A percentile compares a stretch with the other conserved stretches of the same genome.
These are phyloP conservation scores for Nicotiana noctiflora DNA, from an alignment of 257 asterid species.

Conservation along the genomic window DNA sequence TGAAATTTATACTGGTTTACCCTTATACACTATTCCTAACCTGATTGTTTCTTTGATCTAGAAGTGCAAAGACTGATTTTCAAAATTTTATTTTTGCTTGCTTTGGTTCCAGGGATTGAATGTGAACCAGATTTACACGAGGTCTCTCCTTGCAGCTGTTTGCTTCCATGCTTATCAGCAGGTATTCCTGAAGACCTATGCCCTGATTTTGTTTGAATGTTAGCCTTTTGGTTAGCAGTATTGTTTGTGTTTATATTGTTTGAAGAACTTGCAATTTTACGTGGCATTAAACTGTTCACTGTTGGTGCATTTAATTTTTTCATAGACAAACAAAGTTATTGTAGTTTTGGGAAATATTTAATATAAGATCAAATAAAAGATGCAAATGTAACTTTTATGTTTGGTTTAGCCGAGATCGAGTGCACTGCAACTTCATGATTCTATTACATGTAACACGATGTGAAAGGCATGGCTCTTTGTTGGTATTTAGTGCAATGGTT, in stretches of 20 bases:
- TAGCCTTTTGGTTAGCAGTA: neutral
- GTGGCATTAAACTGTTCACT: too few relatives aligned
- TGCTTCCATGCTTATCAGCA: constrained; percentile 95
- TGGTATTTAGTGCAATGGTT: neutral
- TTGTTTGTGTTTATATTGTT: too few relatives aligned
- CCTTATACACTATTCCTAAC: neutral
- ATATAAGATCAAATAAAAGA: too few relatives aligned
- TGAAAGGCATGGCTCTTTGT: constrained; percentile 1
- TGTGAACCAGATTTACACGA: constrained; percentile 48
- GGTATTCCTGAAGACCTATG: constrained; percentile 26
- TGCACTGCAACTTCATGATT: neutral
- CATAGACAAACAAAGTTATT: too few relatives aligned
- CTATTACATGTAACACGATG: neutral
- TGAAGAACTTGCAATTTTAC: too few relatives aligned
- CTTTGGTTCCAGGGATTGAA: constrained; percentile 49
- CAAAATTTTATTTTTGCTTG: neutral
- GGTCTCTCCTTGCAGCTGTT: constrained; percentile 65
- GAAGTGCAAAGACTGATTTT: neutral
- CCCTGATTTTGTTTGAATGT: neutral
- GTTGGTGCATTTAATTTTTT: too few relatives aligned
- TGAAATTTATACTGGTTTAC: neutral
- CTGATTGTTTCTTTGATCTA: too few relatives aligned
- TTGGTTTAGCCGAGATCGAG: neutral
- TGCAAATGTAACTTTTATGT: too few relatives aligned
- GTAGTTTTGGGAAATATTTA: too few relatives aligned